phyloP scores from a whole-genome alignment of 73 alveolate species.

The Symbiodinium pilosum region DNA sequence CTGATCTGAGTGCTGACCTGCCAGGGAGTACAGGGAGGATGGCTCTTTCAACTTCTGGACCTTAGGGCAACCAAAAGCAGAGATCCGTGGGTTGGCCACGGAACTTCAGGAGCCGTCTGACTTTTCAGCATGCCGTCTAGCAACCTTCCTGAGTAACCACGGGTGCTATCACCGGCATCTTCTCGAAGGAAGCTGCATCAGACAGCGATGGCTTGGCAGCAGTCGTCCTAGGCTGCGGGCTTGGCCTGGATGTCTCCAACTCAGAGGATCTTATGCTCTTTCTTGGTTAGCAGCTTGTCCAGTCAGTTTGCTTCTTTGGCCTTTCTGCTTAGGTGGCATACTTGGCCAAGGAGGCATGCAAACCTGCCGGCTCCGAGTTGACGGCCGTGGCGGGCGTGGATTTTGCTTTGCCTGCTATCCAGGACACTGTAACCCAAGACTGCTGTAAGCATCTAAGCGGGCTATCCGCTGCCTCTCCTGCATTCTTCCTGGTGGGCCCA shows the following conservation, averaged over 20 bases:
- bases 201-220: slow-evolving; percentile 67
- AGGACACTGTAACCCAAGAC: no score
- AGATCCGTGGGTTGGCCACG: not conserved
- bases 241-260: slow-evolving; percentile 39
- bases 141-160: no score
- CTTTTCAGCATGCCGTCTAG: no score
- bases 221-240: slow-evolving; percentile 62
- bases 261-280: no score
- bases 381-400: slow-evolving; percentile 79
- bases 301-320: not conserved
- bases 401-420: slow-evolving; percentile 63
- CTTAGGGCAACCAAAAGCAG: slow-evolving; percentile 55
- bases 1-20: not conserved
- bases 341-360: not conserved
- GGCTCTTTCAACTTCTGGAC: slow-evolving; percentile 66
- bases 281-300: no score
- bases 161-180: no score
- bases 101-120: not conserved
- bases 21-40: slow-evolving; percentile 62
- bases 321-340: not conserved
- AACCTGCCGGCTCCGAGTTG: not conserved
- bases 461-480: no score
- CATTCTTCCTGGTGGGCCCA: no score
- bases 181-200: not conserved
- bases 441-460: no score